Percentiles rank a stretch among this genome's conserved stretches.
Evolutionary conservation across 2,329 filamentous ascomycete genomes (phyloP).

Genomic region (Grosmannia huntii): DNA sequence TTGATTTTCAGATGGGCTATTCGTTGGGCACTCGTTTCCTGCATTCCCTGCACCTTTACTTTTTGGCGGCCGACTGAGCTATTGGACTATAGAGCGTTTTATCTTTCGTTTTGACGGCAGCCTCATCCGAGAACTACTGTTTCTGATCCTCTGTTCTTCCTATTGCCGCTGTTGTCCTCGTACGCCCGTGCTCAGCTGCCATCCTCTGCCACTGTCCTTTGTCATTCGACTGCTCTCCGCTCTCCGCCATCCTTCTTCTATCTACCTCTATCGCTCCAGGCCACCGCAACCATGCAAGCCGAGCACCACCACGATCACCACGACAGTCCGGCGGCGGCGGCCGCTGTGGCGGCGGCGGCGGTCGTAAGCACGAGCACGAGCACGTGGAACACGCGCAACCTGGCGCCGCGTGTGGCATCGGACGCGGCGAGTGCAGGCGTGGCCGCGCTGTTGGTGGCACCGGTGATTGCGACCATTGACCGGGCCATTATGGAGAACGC

Average conservation of each 20-base stretch:
- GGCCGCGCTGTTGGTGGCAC: slow-evolving; percentile 66
- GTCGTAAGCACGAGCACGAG: not conserved
- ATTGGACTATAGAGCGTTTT: not conserved
- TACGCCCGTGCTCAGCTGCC: too few relatives aligned
- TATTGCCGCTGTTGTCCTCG: too few relatives aligned
- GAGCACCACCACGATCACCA: not conserved
- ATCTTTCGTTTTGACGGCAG: too few relatives aligned
- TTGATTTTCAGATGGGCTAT: not conserved
- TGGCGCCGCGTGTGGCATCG: slow-evolving; percentile 24
- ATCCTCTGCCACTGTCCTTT: not conserved
- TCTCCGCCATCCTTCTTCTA: too few relatives aligned
- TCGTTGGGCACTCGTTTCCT: not conserved
- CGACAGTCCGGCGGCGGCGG: too few relatives aligned
- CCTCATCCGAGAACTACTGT: too few relatives aligned
- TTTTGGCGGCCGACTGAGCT: not conserved
- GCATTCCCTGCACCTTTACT: not conserved
- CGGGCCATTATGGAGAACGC: slow-evolving; percentile 76
- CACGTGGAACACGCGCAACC: slow-evolving; percentile 12
- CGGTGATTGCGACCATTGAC: slow-evolving; percentile 79
- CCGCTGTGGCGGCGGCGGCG: not conserved
- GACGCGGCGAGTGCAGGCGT: slow-evolving; percentile 41
- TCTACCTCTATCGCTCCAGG: not conserved
- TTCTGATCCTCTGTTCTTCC: too few relatives aligned
- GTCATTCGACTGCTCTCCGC: not conserved
- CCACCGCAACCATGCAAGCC: not conserved